Evolutionary conservation across 495 filamentous ascomycete species (phyloP).

Genomic region (Annulohypoxylon bovei): DNA sequence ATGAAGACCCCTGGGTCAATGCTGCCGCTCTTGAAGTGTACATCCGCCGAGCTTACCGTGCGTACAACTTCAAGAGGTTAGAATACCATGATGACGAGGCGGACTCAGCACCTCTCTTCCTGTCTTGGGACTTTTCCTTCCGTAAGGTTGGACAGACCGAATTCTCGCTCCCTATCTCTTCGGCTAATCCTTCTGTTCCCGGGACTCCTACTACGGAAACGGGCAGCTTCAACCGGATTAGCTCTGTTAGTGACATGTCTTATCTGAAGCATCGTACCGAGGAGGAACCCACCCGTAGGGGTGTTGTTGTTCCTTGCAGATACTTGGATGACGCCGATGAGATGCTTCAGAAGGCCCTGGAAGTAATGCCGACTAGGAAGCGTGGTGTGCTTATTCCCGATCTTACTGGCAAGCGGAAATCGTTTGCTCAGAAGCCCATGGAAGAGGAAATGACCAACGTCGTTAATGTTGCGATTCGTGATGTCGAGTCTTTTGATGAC

Average conservation of each 20-base stretch:
- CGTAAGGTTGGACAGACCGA: conserved; percentile 91
- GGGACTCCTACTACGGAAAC: conserved; percentile 76
- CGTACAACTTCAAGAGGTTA: conserved; percentile 87
- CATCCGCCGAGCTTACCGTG: conserved; percentile 94
- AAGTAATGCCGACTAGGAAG: conserved; percentile 74
- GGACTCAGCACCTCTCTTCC: conserved; percentile 76
- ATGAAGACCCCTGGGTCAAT: conserved; percentile 94
- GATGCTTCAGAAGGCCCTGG: conserved; percentile 79
- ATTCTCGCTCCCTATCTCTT: conserved; percentile 80
- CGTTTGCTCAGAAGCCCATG: conserved; percentile 57
- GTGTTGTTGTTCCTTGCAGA: conserved; percentile 90
- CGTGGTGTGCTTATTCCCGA: conserved; percentile 67
- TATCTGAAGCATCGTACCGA: conserved; percentile 75
- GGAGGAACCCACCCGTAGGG: conserved; percentile 84
- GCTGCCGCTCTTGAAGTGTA: conserved; percentile 95
- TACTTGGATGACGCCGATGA: conserved; percentile 96
- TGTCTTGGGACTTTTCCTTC: conserved; percentile 95
- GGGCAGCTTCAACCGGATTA: conserved; percentile 78
- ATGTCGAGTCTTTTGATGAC: conserved; percentile 88
- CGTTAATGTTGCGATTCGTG: conserved; percentile 88
- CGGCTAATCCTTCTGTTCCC: conserved; percentile 82
- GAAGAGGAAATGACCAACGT: conserved; percentile 88
- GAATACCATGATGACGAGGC: conserved; percentile 80
- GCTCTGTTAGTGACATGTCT: conserved; percentile 96
- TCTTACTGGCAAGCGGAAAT: conserved; percentile 75